A percentile compares a stretch with the other conserved stretches of the same genome.
Evolutionary conservation across 164 flowering plant genomes (phyloP).

Genomic region (Taxillus chinensis): DNA sequence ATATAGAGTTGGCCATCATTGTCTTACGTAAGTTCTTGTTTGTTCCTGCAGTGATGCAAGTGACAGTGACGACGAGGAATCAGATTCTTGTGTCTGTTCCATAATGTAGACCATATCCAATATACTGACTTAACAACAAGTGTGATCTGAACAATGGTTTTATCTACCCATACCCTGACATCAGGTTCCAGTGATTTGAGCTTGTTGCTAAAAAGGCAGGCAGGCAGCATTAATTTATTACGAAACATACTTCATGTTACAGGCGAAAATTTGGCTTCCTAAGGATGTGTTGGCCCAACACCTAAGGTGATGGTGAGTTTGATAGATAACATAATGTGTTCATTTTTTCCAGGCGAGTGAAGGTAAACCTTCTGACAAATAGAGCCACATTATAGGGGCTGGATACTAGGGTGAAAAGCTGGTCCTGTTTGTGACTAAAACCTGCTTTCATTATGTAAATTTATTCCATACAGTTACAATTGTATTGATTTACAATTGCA

Average conservation of each 20-base stretch:
- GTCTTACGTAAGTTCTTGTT: slow-evolving; percentile 3
- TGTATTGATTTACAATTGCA: too few species aligned
- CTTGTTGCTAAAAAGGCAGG: slow-evolving; percentile 1
- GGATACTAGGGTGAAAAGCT: not conserved
- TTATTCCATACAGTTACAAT: not conserved
- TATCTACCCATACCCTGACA: not conserved
- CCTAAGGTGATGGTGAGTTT: not conserved
- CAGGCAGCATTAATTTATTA: not conserved
- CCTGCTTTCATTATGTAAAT: not conserved
- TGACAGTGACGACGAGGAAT: slow-evolving; percentile 66
- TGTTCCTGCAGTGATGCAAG: slow-evolving; percentile 49
- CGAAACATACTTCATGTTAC: not conserved
- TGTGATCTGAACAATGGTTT: slow-evolving; percentile 3
- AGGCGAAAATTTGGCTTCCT: not conserved
- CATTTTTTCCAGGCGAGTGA: not conserved
- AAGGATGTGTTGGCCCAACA: not conserved
- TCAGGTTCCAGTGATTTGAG: not conserved
- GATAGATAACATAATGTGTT: not conserved
- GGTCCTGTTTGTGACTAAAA: not conserved
- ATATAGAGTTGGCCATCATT: not conserved
- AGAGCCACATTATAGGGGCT: not conserved
- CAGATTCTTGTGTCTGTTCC: slow-evolving; percentile 65
- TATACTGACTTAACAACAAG: slow-evolving; percentile 4
- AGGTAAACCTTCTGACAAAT: not conserved
- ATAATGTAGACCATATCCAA: slow-evolving; percentile 47